Conservation (phyloP, 2,329 filamentous ascomycete species). For the Trichophyton schoenleinii region DNA sequence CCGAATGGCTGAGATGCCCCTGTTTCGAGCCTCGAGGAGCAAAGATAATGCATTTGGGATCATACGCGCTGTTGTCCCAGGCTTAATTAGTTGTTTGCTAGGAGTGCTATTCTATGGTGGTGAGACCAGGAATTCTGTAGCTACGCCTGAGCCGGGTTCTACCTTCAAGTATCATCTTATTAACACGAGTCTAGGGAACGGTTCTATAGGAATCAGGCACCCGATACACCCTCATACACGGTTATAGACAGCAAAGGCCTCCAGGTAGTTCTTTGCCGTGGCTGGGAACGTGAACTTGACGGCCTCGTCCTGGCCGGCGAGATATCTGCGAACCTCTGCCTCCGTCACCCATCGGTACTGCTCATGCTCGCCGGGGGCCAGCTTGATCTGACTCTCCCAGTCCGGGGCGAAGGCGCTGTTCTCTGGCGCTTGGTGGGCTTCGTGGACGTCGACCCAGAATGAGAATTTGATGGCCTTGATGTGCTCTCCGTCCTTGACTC, state of each 20-base stretch:
- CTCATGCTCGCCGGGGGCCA: not conserved
- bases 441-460: conserved; percentile 2
- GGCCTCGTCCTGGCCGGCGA: not conserved
- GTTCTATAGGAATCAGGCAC: not conserved
- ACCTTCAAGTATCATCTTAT: not conserved
- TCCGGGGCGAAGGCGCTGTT: not conserved
- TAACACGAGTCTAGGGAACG: not conserved
- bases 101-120: no score
- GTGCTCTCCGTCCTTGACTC: not conserved
- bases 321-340: not conserved
- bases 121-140: no score
- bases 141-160: no score
- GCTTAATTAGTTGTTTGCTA: no score
- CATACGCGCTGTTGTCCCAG: no score
- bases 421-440: not conserved
- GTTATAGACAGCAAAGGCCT: not conserved
- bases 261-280: not conserved
- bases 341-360: conserved; percentile 4
- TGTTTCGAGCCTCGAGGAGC: no score
- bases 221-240: not conserved
- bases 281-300: not conserved
- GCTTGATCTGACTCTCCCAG: not conserved
- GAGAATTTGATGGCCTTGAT: not conserved
- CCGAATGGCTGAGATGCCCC: no score
- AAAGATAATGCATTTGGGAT: no score